phyloP scores from a whole-genome alignment of 208 protist species.

The Trypanosoma mega region DNA sequence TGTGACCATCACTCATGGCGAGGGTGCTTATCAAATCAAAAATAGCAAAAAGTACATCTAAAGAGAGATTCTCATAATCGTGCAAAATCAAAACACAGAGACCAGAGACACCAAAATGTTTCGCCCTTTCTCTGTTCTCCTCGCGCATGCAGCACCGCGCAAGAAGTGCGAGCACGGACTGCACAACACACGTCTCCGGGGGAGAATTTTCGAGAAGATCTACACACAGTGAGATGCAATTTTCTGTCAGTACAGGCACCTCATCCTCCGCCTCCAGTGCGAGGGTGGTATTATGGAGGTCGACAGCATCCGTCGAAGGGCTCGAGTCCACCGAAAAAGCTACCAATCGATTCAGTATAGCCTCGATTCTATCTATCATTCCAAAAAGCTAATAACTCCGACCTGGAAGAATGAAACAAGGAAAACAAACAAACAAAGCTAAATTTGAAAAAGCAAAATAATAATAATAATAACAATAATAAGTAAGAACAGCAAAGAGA shows the following conservation, averaged over 20 bases:
- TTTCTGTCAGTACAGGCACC: conserved; percentile 44
- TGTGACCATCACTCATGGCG: conserved; percentile 39
- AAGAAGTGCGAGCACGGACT: conserved; percentile 50
- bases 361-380: conserved; percentile 30
- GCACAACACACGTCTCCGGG: conserved; percentile 20
- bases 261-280: conserved; percentile 27
- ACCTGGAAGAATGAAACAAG: not conserved
- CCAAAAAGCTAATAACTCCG: not conserved
- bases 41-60: conserved; percentile 58
- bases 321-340: conserved; percentile 30
- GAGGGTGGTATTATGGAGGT: conserved; percentile 36
- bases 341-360: conserved; percentile 38
- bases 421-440: not conserved
- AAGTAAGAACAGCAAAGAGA: not conserved
- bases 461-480: not conserved
- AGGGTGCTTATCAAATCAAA: conserved; percentile 80
- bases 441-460: conserved; percentile 1
- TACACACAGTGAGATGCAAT: conserved; percentile 44
- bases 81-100: conserved; percentile 67
- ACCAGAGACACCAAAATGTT: conserved; percentile 52
- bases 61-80: conserved; percentile 32
- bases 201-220: conserved; percentile 51
- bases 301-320: conserved; percentile 23
- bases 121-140: conserved; percentile 53
- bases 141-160: conserved; percentile 61